Conservation (phyloP, 2,329 filamentous ascomycete genomes). For the Paecilomyces sp. region DNA sequence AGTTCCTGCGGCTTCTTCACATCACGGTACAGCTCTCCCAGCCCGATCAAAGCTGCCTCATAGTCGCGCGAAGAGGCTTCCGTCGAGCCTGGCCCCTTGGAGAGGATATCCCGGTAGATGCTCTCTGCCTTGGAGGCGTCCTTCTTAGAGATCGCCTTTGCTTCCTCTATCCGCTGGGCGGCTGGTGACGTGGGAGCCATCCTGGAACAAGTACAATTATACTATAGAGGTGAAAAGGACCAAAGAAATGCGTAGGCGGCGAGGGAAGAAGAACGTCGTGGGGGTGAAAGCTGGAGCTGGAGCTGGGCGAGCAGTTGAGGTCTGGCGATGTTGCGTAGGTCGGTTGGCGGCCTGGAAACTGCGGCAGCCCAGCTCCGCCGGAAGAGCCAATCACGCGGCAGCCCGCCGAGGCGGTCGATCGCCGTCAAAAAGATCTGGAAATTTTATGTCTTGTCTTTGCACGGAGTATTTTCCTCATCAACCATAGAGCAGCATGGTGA, state of each 20-base stretch:
- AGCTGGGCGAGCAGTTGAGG: neutral
- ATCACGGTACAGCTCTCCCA: slow-evolving; percentile 90
- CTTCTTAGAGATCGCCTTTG: slow-evolving; percentile 72
- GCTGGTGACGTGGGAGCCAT: slow-evolving; percentile 47
- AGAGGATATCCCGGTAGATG: slow-evolving; percentile 83
- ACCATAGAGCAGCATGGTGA: slow-evolving; percentile 10
- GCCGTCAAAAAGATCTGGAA: neutral
- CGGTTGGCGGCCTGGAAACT: neutral
- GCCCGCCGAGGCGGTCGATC: neutral
- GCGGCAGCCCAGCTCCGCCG: neutral
- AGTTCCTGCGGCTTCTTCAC: slow-evolving; percentile 72
- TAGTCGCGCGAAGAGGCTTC: slow-evolving; percentile 88
- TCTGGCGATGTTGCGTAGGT: neutral
- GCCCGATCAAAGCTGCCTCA: slow-evolving; percentile 75
- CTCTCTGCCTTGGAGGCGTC: slow-evolving; percentile 78
- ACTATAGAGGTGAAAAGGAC: neutral
- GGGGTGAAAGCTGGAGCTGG: neutral
- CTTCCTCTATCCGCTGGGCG: slow-evolving; percentile 72
- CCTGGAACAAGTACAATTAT: slow-evolving; percentile 12
- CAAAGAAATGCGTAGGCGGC: slow-evolving; percentile 5
- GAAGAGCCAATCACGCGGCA: neutral
- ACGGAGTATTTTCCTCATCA: neutral
- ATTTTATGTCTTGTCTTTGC: neutral
- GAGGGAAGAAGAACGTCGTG: slow-evolving; percentile 1
- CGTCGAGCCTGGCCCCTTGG: slow-evolving; percentile 73